Evolutionary conservation across 1,284 basidiomycete genomes (phyloP), one percentile per base, ranked within the genome.

Genomic region (Pyrrhoderma lamaoense): DNA sequence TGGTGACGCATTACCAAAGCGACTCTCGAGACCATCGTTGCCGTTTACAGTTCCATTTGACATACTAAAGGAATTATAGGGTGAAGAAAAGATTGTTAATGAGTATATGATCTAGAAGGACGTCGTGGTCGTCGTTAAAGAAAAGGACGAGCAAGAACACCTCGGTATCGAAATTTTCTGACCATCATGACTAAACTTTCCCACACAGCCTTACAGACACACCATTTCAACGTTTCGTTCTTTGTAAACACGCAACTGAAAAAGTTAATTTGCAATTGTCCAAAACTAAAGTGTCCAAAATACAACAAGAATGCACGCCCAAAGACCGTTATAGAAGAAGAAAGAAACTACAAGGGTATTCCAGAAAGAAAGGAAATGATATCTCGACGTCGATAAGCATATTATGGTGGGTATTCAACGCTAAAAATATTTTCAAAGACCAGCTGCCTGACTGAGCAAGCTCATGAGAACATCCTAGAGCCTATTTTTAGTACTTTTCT

Each of bases 21-120:
- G 81, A 66, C 77, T 75, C 78, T 93, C 91, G 65, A 93, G 75
- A 71, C 79, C 84, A 69, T 78, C 70, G 66, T 72, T 73, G 67
- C 80, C 83, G 71, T 87, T 87, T 82, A 85, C 77, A 75, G 79
- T 79, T 79, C 84, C 85, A 88, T 88, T 87, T 72, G 82, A 81
- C 85, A 88, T 88, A 85, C 82, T 86, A 84, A 38, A 49, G 50
- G 52, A 48, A 57, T 45, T 52, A 56, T 49, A 52, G 25, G 51
- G 42, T 53, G 47, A 42, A 47, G 36, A 53, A 56, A 47, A 47
- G 38, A 38, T 22, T 49, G 42, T 51, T 54, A 44, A 53, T 47
- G 52, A 51, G 52, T 50, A 49, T 13, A 38, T 36, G 43, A 45
- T 55, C 45, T 47, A 51, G 39, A 51, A 37, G 49, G 19, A 56